Evolutionary conservation across 2,329 filamentous ascomycete genomes (phyloP).

Genomic region (Grosmannia clavigera): DNA sequence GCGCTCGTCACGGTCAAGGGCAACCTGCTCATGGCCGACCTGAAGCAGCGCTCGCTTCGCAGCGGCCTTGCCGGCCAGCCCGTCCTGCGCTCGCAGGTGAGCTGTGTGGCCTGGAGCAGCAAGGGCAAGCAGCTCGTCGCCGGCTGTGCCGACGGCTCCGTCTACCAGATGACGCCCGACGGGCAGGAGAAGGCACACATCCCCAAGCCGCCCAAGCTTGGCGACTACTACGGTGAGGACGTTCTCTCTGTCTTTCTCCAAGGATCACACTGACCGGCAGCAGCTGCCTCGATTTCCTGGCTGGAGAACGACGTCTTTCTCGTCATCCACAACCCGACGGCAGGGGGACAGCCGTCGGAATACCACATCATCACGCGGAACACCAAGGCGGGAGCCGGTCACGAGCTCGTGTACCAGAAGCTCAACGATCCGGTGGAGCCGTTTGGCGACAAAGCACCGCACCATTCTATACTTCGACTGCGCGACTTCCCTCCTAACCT

Average conservation of each 20-base stretch:
- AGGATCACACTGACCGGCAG: not conserved
- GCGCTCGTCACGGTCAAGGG: slow-evolving; percentile 72
- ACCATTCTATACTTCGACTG: slow-evolving; percentile 67
- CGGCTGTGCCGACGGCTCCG: slow-evolving; percentile 68
- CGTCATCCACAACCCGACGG: slow-evolving; percentile 59
- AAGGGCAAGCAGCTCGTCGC: slow-evolving; percentile 88
- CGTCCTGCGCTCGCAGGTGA: slow-evolving; percentile 61
- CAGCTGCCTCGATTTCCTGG: slow-evolving; percentile 75
- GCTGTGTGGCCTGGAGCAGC: slow-evolving; percentile 80
- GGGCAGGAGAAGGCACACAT: slow-evolving; percentile 68
- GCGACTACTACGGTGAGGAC: slow-evolving; percentile 53
- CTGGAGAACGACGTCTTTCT: slow-evolving; percentile 80
- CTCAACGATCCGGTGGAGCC: slow-evolving; percentile 63
- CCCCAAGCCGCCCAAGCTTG: slow-evolving; percentile 59
- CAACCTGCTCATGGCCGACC: slow-evolving; percentile 70
- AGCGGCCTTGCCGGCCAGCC: slow-evolving; percentile 45
- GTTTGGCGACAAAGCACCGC: slow-evolving; percentile 55
- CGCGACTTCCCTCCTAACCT: slow-evolving; percentile 70
- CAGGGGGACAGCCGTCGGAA: slow-evolving; percentile 49
- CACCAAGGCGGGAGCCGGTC: slow-evolving; percentile 29
- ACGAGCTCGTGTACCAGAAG: slow-evolving; percentile 58
- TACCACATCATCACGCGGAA: slow-evolving; percentile 71
- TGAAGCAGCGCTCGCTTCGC: slow-evolving; percentile 52
- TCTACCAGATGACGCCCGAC: slow-evolving; percentile 71
- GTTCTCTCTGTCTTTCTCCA: not conserved